Percentiles rank a stretch among this genome's conserved stretches.
Conservation (phyloP, 805 yeast species). For the Ogataea glucozyma region DNA sequence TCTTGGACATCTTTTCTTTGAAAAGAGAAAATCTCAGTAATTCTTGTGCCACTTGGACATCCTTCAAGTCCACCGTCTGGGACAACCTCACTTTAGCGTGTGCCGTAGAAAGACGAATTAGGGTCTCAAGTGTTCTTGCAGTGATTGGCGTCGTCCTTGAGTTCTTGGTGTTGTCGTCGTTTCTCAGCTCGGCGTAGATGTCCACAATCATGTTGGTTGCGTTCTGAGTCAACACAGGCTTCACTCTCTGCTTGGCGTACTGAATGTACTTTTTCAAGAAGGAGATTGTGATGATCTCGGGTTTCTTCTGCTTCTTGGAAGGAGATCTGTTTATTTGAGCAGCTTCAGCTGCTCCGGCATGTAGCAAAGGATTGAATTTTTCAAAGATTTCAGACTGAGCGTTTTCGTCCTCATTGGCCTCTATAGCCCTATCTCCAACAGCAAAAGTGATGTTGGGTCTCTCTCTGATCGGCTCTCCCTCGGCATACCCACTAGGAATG, state of each 20-base stretch:
- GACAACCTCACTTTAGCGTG: conserved; percentile 95
- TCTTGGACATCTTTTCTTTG: conserved; percentile 54
- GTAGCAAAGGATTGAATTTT: conserved; percentile 77
- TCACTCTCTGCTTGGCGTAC: conserved; percentile 85
- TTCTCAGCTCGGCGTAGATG: conserved; percentile 79
- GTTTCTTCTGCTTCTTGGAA: conserved; percentile 35
- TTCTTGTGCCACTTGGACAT: conserved; percentile 84
- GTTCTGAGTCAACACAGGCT: conserved; percentile 73
- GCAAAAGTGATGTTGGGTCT: conserved; percentile 67
- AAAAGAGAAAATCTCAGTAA: conserved; percentile 82
- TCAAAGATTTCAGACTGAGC: conserved; percentile 70
- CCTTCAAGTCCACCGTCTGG: conserved; percentile 67
- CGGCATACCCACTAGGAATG: conserved; percentile 81
- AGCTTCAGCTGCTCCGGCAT: conserved; percentile 68
- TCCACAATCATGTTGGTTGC: conserved; percentile 82
- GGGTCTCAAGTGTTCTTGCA: conserved; percentile 95
- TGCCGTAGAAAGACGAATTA: conserved; percentile 92
- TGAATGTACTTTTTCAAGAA: conserved; percentile 91
- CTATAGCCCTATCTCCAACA: conserved; percentile 66
- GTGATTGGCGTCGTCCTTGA: conserved; percentile 91
- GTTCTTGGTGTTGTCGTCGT: conserved; percentile 60
- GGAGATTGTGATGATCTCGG: conserved; percentile 67
- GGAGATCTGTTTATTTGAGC: conserved; percentile 26
- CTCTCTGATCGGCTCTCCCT: conserved; percentile 93
- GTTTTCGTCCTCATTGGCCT: conserved; percentile 45